Evolutionary conservation across 352 stramenopile species (phyloP).

Genomic region (Pythium diclinum): DNA sequence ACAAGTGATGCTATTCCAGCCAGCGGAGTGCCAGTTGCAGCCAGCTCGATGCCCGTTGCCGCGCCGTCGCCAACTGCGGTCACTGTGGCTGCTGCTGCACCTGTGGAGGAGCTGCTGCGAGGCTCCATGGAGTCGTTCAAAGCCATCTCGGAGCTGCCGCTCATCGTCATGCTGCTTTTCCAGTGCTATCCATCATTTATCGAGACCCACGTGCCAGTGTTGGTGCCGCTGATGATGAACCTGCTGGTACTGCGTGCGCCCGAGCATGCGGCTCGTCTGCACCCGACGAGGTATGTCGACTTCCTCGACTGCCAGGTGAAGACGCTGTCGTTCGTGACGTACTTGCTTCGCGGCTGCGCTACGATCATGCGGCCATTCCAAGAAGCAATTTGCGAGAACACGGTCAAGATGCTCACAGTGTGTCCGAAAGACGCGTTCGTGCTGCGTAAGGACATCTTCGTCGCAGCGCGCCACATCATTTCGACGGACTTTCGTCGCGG

Average conservation of each 20-base stretch:
- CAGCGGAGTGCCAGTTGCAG: neutral
- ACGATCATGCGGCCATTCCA: constrained; percentile 94
- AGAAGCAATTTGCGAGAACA: constrained; percentile 91
- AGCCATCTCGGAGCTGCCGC: constrained; percentile 95
- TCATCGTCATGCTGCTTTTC: constrained; percentile 98
- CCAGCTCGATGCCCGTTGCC: neutral
- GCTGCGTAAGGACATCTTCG: constrained; percentile 95
- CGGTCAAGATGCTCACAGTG: constrained; percentile 93
- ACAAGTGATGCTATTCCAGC: neutral
- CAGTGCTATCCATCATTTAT: constrained; percentile 97
- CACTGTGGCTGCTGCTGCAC: neutral
- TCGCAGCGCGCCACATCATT: constrained; percentile 95
- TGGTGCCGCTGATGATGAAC: constrained; percentile 98
- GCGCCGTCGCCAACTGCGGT: neutral
- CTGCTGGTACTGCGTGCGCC: constrained; percentile 86
- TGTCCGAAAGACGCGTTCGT: constrained; percentile 94
- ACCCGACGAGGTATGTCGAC: constrained; percentile 79
- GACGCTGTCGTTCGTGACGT: constrained; percentile 97
- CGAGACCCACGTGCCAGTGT: constrained; percentile 91
- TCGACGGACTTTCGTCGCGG: constrained; percentile 96
- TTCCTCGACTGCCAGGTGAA: constrained; percentile 96
- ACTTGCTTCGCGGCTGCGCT: constrained; percentile 91
- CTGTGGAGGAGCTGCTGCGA: constrained; percentile 48
- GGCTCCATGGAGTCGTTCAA: constrained; percentile 92
- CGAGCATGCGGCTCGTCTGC: constrained; percentile 46